phyloP scores from a whole-genome alignment of 1,284 basidiomycete genomes.

The Malassezia equina region DNA sequence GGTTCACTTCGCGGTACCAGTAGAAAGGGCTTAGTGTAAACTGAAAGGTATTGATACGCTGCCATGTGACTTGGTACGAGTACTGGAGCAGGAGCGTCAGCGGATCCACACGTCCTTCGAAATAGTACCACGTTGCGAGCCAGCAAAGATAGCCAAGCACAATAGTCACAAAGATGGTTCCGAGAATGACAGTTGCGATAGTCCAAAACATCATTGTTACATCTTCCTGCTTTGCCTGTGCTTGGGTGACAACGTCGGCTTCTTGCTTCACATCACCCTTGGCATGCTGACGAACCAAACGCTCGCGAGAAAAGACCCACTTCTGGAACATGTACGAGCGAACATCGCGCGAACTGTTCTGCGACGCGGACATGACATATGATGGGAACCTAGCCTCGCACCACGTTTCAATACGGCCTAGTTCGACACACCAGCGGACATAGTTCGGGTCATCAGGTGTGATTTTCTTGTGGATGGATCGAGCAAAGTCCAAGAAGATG shows the following conservation, averaged over 20 bases:
- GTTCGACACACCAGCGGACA: slow-evolving; percentile 35
- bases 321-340: slow-evolving; percentile 22
- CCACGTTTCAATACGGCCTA: slow-evolving; percentile 42
- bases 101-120: slow-evolving; percentile 32
- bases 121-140: slow-evolving; percentile 30
- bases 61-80: background rate
- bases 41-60: background rate
- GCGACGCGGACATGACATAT: slow-evolving; percentile 22
- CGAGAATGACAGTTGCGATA: slow-evolving; percentile 24
- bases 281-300: slow-evolving; percentile 1
- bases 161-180: slow-evolving; percentile 25
- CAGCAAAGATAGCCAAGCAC: slow-evolving; percentile 25
- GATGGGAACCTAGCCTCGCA: slow-evolving; percentile 42
- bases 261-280: slow-evolving; percentile 3
- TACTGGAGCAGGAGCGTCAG: slow-evolving; percentile 7
- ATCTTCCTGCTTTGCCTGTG: background rate
- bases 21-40: slow-evolving; percentile 1
- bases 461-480: slow-evolving; percentile 71
- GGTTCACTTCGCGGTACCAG: background rate
- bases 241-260: background rate
- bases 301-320: slow-evolving; percentile 21
- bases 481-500: slow-evolving; percentile 73
- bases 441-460: slow-evolving; percentile 76
- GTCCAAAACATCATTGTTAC: slow-evolving; percentile 26
- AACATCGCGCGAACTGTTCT: slow-evolving; percentile 20